Base-by-base conservation (phyloP, 2,329 filamentous ascomycete genomes). In the Cercospora janseana region DNA sequence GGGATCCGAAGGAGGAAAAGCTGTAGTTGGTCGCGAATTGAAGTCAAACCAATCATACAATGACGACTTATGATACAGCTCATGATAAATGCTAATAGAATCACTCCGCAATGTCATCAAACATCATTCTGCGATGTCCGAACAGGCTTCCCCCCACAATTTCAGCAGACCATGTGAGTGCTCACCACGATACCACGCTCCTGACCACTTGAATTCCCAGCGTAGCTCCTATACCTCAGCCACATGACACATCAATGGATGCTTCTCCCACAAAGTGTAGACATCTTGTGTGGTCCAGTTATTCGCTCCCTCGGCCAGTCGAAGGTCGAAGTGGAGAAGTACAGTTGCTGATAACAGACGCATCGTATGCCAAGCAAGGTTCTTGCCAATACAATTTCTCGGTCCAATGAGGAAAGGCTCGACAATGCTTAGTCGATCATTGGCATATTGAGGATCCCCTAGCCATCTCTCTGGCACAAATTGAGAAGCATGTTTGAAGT, bases 401-500 rank as follows among this genome's bases (percentile, higher is more conserved):
- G 51, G 51, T 5, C 51, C 51, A 7, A 50, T 35, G n/a, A 41
- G 42, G 24, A 54, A 51, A 2, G 51, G 51, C 34, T 49, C 45
- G n/a, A 42, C 29, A n/a, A 26, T 46, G 18, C 45, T 49, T 46
- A 45, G 44, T 16, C 32, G 20, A 34, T 52, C 50, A 7, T 21
- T 32, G 24, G 37, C 29, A 24, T 35, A 48, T 6, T 32, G n/a
- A 6, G 26, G 20, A 27, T 35, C 13, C 24, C 43, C 34, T 26
- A 66, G 46, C 64, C 64, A 67, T n/a, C 64, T 51, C 45, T 66
- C 65, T 6, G 65, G 65, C 13, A 60, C 56, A 41, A 62, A 66
- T n/a, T 48, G 46, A 32, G 60, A 51, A 3, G 62, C 55, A 12
- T 60, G 52, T 15, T 45, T 51, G 52, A 62, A 62, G 34, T 60